Conservation (phyloP, 1,284 basidiomycete genomes). For the Fomitopsis schrenkii region DNA sequence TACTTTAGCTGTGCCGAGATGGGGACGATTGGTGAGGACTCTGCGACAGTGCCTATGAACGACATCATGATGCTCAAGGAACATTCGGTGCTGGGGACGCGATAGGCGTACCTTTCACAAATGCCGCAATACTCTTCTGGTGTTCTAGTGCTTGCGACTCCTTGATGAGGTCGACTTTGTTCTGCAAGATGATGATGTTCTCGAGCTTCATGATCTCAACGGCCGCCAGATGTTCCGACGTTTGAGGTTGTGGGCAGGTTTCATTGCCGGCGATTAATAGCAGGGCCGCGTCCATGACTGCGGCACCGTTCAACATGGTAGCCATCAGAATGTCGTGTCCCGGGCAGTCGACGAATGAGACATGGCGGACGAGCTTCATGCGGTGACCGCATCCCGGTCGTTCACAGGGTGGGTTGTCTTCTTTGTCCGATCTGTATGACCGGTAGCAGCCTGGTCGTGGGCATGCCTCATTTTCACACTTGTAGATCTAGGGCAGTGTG, state of each 20-base stretch:
- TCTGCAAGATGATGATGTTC: conserved; percentile 97
- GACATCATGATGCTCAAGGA: neutral
- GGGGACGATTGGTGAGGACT: conserved; percentile 95
- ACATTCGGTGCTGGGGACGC: too few relatives aligned
- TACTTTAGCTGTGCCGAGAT: conserved; percentile 98
- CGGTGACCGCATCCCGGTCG: conserved; percentile 85
- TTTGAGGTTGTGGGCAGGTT: conserved; percentile 98
- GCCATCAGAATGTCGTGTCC: conserved; percentile 99
- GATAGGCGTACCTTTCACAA: conserved; percentile 76
- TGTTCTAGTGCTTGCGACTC: conserved; percentile 90
- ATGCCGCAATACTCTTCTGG: conserved; percentile 88
- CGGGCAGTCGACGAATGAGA: conserved; percentile 96
- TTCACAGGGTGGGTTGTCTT: conserved; percentile 91
- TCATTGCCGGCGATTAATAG: conserved; percentile 97
- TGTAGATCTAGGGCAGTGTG: conserved; percentile 75
- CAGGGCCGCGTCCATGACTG: conserved; percentile 98
- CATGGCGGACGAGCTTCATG: conserved; percentile 91
- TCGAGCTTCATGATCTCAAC: conserved; percentile 99
- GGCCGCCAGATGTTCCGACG: conserved; percentile 96
- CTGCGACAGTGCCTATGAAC: conserved; percentile 84
- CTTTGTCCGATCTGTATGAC: conserved; percentile 93
- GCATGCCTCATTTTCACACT: conserved; percentile 92
- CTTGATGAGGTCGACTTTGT: conserved; percentile 96
- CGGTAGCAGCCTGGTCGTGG: conserved; percentile 92
- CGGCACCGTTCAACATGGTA: conserved; percentile 99